These are phyloP conservation scores for Teratosphaeria gauchensis DNA, from an alignment of 2,329 filamentous ascomycete genomes.

Conservation along the genomic window DNA sequence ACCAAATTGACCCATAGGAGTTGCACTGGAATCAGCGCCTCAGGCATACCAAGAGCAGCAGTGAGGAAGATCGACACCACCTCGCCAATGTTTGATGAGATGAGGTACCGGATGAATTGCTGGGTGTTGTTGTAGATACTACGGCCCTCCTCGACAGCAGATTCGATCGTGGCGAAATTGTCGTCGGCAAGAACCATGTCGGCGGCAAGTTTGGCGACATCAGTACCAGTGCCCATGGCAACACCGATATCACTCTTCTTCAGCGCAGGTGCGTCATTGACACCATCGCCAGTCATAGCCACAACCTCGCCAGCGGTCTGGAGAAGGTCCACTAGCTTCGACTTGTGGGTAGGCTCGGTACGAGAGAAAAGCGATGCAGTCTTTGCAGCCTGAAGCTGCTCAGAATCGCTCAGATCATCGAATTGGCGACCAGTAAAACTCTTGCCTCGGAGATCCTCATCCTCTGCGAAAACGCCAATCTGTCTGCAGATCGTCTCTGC, in stretches of 20 bases:
- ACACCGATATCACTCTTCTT: slow-evolving; percentile 99
- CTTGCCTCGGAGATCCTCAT: slow-evolving; percentile 80
- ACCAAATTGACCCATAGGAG: slow-evolving; percentile 98
- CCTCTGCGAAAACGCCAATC: slow-evolving; percentile 79
- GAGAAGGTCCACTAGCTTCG: slow-evolving; percentile 91
- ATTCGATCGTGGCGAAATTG: slow-evolving; percentile 96
- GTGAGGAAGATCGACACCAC: slow-evolving; percentile 98
- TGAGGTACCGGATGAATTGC: slow-evolving; percentile 97
- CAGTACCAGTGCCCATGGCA: slow-evolving; percentile 95
- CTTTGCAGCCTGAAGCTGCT: slow-evolving; percentile 77
- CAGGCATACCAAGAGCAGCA: slow-evolving; percentile 91
- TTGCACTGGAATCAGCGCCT: slow-evolving; percentile 93
- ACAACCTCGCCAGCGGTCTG: slow-evolving; percentile 90
- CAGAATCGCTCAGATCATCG: slow-evolving; percentile 66
- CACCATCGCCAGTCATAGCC: slow-evolving; percentile 97
- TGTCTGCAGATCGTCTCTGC: slow-evolving; percentile 96
- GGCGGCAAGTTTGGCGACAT: slow-evolving; percentile 90
- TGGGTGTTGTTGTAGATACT: slow-evolving; percentile 99
- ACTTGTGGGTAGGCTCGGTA: slow-evolving; percentile 93
- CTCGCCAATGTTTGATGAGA: slow-evolving; percentile 98
- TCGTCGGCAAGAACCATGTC: slow-evolving; percentile 98
- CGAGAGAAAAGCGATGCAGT: slow-evolving; percentile 87
- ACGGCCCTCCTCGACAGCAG: slow-evolving; percentile 91
- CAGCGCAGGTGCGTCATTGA: slow-evolving; percentile 93
- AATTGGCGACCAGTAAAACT: slow-evolving; percentile 95